Evolutionary conservation across 73 alveolate genomes (phyloP), one percentile per base, ranked within the genome.

Genomic region (Paramecium caudatum): DNA sequence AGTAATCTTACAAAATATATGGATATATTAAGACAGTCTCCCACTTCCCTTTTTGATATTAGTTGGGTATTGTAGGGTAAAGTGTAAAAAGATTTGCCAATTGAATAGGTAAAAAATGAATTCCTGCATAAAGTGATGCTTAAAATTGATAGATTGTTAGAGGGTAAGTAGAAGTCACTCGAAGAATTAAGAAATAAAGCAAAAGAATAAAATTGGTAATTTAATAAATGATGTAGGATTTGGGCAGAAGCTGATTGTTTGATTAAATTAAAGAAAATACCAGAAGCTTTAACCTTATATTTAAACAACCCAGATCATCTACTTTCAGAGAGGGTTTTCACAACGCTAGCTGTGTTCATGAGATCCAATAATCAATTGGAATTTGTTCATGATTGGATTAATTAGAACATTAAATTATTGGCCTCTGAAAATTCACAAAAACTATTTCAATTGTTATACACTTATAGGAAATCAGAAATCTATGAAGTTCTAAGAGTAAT

Each of bases 1-100:
- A 0, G 17, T 17, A 37, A 37, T 16, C n/a, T 74, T 6, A 19
- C 16, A 37, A 10, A 74, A 39, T 74, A 74, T 21, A 74, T 74
- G 88, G 65, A 37, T 41, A 16, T 19, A 0, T 47, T 74, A 10
- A 74, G 88, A 74, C 8, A 39, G 3, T 34, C 15, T 17, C 27
- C 36, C 8, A 37, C 13, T 19, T 15, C 88, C 1, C 0, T n/a
- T 6, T 70, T 70, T 39, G 87, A 70, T 10, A 70, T 70, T 5
- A 36, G 23, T 70, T 70, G 87, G 87, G 49, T 70, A 16, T 17
- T 70, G 9, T n/a, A 41, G 17, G 87, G 87, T 1, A 70, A 63
- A 37, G 87, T 70, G 33, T 70, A 70, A 39, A 70, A 70, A 43
- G 87, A 70, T 37, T 25, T 70, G 17, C 65, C 87, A 0, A 17